A percentile compares a stretch with the other conserved stretches of the same genome.
Evolutionary conservation across 352 stramenopile species (phyloP).

Genomic region (Globisporangium nunn): DNA sequence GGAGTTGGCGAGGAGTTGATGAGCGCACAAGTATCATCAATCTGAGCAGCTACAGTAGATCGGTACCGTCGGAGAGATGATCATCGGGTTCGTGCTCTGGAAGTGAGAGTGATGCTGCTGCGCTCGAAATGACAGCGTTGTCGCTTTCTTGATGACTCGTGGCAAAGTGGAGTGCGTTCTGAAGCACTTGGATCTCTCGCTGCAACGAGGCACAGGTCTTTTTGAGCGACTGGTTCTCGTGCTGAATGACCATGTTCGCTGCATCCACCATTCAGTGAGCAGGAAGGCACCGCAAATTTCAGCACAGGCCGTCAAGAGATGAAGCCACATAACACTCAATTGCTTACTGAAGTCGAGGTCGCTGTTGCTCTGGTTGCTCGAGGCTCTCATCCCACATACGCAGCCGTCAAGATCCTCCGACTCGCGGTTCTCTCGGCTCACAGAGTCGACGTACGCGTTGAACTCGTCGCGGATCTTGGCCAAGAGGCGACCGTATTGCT

Average conservation of each 20-base stretch:
- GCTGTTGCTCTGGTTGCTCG: conserved; percentile 13
- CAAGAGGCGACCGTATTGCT: conserved; percentile 51
- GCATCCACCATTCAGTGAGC: background rate
- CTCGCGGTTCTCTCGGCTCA: conserved; percentile 15
- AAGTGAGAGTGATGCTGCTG: no score
- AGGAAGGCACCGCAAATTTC: background rate
- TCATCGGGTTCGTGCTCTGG: conserved; percentile 11
- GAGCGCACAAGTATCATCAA: background rate
- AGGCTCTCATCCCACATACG: background rate
- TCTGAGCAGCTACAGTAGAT: background rate
- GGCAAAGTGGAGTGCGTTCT: conserved; percentile 21
- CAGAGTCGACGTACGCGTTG: conserved; percentile 33
- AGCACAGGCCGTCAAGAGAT: no score
- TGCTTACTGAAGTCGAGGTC: conserved; percentile 19
- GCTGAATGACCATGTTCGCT: conserved; percentile 40
- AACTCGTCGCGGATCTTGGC: conserved; percentile 59
- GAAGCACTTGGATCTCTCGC: conserved; percentile 39
- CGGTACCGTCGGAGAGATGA: conserved; percentile 12
- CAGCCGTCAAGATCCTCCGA: background rate
- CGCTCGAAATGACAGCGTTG: background rate
- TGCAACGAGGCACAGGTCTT: conserved; percentile 40
- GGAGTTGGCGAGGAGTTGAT: background rate
- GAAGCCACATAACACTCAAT: background rate
- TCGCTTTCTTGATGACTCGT: conserved; percentile 1
- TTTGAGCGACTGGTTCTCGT: conserved; percentile 55